Conservation (phyloP, 176 grass and related monocot genomes). For the Carex parvula region DNA sequence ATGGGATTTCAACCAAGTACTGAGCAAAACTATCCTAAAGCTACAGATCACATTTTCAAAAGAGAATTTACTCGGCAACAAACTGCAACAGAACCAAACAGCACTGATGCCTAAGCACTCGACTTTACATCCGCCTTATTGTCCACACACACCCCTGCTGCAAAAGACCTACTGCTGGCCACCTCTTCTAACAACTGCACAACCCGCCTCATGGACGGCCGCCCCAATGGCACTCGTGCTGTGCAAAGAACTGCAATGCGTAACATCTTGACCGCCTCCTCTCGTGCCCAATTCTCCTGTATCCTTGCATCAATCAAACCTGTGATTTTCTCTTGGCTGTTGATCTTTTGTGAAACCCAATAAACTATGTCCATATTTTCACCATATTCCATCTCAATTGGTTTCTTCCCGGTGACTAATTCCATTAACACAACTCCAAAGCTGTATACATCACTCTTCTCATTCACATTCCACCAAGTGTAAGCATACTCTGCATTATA, state of each 20-base stretch:
- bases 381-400: conserved; percentile 38
- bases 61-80: neutral
- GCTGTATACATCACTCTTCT: conserved; percentile 69
- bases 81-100: neutral
- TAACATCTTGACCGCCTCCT: conserved; percentile 59
- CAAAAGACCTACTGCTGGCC: neutral
- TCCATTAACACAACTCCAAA: conserved; percentile 55
- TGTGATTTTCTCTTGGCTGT: conserved; percentile 40
- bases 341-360: conserved; percentile 50
- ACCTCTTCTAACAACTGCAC: conserved; percentile 93
- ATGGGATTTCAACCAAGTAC: neutral
- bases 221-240: conserved; percentile 44
- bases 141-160: neutral
- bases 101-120: neutral
- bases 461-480: conserved; percentile 66
- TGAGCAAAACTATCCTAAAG: neutral
- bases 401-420: conserved; percentile 48
- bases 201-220: conserved; percentile 81
- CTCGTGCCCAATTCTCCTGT: conserved; percentile 40
- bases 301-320: conserved; percentile 42
- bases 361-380: conserved; percentile 59
- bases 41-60: neutral
- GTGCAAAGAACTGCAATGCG: conserved; percentile 65
- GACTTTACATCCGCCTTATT: conserved; percentile 32
- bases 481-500: conserved; percentile 57